A percentile compares a stretch with the other conserved stretches of the same genome.
These are phyloP conservation scores for Aurinia saxatilis DNA, from an alignment of 345 rosid genomes.

Conservation along the genomic window DNA sequence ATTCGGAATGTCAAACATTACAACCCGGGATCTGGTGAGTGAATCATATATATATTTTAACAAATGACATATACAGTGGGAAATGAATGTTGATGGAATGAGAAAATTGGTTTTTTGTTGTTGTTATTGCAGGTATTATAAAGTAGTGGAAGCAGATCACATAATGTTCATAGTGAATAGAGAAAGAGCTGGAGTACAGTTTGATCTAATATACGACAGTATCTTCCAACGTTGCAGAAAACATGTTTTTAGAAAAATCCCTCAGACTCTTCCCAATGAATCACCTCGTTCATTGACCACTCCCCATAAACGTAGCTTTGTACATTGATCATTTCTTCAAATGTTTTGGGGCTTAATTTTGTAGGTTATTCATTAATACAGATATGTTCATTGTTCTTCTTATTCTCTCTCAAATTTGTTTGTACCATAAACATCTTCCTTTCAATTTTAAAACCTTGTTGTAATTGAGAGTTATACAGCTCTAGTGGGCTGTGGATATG, in stretches of 20 bases:
- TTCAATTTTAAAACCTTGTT: too few relatives aligned
- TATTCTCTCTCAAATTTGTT: not conserved
- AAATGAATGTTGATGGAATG: not conserved
- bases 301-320: not conserved
- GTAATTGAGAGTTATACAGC: too few relatives aligned
- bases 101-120: not conserved
- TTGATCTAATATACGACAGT: slow-evolving; percentile 85
- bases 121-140: slow-evolving; percentile 74
- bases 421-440: slow-evolving; percentile 6
- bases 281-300: slow-evolving; percentile 8
- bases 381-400: slow-evolving; percentile 1
- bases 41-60: not conserved
- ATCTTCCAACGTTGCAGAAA: slow-evolving; percentile 94
- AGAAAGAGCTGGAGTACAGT: slow-evolving; percentile 93
- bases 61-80: not conserved
- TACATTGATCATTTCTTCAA: slow-evolving; percentile 10
- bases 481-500: too few relatives aligned
- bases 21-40: slow-evolving; percentile 92
- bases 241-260: slow-evolving; percentile 63
- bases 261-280: slow-evolving; percentile 51
- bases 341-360: not conserved
- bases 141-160: slow-evolving; percentile 91
- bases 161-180: slow-evolving; percentile 75
- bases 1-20: slow-evolving; percentile 59
- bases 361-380: slow-evolving; percentile 15